These are phyloP conservation scores for Lachancea fermentati DNA, from an alignment of 805 yeast genomes.

Conservation along the genomic window DNA sequence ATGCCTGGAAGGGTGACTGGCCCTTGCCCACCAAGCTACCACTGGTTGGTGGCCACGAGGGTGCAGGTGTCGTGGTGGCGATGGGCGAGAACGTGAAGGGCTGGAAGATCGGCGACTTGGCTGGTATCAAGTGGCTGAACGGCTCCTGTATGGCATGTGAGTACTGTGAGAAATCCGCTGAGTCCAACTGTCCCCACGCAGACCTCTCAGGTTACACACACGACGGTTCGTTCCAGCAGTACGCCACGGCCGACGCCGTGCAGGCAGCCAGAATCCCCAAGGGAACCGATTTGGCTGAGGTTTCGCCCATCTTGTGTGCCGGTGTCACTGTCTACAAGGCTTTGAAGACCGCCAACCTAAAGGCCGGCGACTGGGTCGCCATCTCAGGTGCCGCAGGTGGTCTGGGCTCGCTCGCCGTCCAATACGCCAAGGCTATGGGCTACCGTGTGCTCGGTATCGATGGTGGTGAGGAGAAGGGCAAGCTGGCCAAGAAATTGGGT, in stretches of 20 bases:
- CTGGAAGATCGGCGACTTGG: slow-evolving; percentile 54
- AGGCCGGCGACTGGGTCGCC: slow-evolving; percentile 54
- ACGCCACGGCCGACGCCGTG: slow-evolving; percentile 79
- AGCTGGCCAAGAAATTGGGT: slow-evolving; percentile 41
- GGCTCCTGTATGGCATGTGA: slow-evolving; percentile 59
- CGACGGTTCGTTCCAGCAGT: slow-evolving; percentile 80
- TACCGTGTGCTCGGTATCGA: slow-evolving; percentile 51
- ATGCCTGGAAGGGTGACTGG: slow-evolving; percentile 69
- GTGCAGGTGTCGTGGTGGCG: slow-evolving; percentile 61
- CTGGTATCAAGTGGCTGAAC: slow-evolving; percentile 62
- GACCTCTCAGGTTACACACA: slow-evolving; percentile 53
- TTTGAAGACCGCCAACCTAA: slow-evolving; percentile 44
- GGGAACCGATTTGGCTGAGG: slow-evolving; percentile 64
- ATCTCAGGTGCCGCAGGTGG: slow-evolving; percentile 62
- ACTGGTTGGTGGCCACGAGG: slow-evolving; percentile 63
- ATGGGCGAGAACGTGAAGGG: slow-evolving; percentile 50
- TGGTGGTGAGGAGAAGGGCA: slow-evolving; percentile 49
- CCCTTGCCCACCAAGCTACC: slow-evolving; percentile 53
- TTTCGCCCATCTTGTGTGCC: slow-evolving; percentile 60
- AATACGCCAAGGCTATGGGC: slow-evolving; percentile 57
- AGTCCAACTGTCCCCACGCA: slow-evolving; percentile 47
- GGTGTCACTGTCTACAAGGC: slow-evolving; percentile 62
- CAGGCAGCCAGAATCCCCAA: slow-evolving; percentile 79
- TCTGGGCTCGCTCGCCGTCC: slow-evolving; percentile 52
- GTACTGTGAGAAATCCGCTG: slow-evolving; percentile 46